Evolutionary conservation across 257 asterid species (phyloP).

Genomic region (Nicotiana otophora): DNA sequence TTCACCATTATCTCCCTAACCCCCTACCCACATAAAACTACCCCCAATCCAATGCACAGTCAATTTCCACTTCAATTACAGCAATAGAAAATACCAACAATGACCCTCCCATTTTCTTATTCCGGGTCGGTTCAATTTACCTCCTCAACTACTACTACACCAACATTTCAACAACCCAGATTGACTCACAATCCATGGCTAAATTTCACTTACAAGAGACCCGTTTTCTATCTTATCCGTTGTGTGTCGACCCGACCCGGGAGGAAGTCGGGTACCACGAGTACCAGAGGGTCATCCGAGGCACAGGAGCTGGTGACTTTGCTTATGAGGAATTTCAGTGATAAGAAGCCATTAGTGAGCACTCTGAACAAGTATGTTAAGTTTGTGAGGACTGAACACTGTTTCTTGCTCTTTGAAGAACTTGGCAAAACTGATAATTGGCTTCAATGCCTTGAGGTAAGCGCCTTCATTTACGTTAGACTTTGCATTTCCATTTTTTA

Average conservation of each 20-base stretch:
- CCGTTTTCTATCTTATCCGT: not conserved
- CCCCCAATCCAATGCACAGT: not conserved
- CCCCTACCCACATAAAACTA: no score
- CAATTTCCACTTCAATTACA: not conserved
- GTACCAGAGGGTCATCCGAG: slow-evolving; percentile 37
- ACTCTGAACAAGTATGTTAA: slow-evolving; percentile 66
- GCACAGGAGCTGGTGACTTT: slow-evolving; percentile 57
- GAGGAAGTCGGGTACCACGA: slow-evolving; percentile 26
- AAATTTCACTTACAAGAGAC: not conserved
- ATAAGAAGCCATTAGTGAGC: slow-evolving; percentile 46
- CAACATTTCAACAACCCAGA: not conserved
- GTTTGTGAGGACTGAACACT: slow-evolving; percentile 74
- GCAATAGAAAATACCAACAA: not conserved
- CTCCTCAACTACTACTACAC: not conserved
- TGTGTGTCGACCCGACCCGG: slow-evolving; percentile 36
- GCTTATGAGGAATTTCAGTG: slow-evolving; percentile 48
- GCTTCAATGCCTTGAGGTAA: slow-evolving; percentile 95
- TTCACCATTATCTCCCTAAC: no score
- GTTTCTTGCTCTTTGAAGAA: slow-evolving; percentile 86
- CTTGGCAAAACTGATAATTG: slow-evolving; percentile 74
- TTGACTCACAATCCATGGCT: not conserved
- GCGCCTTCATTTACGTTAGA: not conserved
- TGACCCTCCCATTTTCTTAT: not conserved
- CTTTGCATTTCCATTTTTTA: not conserved
- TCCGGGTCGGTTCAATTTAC: not conserved